Evolutionary conservation across 768 basidiomycete species (phyloP), one percentile per base, ranked within the genome.

Genomic region (Suillus variegatus): DNA sequence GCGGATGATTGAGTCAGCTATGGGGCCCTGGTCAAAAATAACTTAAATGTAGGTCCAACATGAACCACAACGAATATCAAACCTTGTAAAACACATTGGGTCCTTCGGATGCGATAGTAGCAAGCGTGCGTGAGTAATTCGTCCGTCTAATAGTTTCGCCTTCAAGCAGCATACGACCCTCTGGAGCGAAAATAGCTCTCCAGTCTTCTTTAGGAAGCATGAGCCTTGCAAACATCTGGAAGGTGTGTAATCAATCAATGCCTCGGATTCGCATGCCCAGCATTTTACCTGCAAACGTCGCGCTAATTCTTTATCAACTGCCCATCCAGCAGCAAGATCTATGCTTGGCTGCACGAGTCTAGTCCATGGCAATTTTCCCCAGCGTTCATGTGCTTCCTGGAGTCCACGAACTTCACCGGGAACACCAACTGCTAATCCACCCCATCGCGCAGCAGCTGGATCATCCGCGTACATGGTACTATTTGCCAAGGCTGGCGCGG

Each of bases 341-440:
- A 88, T 85, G 40, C 86, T 89, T 0, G 96, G 95, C 69, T 86
- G 78, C 20, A 99, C 85, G 28, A 99, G 82, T 38, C 84, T 78
- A 49, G 82, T 78, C 97, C 97, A 99, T 0, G 89, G 82, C 14
- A 97, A 71, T 44, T 78, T 84, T 0, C 95, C 97, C 88, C 95
- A 97, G 32, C 88, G 84, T 49, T 82, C 80, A 76, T 96, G 91
- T 0, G 93, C 94, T 73, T 89, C 91, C 74, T 90, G 87, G 40
- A 98, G 83, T 12, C 96, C 97, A 28, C 90, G 85, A 55, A 99
- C 75, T 78, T 99, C 96, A 10, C 96, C 92, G 1, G 97, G 97
- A 0, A 97, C 90, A 28, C 86, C 96, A n/a, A 97, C 86, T 7
- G 94, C 76, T 62, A 98, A 79, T 4, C 97, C 96, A 4, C 97